Evolutionary conservation across 306 rosid species (phyloP), one percentile per base, ranked within the genome.

Genomic region (Pyrus communis): DNA sequence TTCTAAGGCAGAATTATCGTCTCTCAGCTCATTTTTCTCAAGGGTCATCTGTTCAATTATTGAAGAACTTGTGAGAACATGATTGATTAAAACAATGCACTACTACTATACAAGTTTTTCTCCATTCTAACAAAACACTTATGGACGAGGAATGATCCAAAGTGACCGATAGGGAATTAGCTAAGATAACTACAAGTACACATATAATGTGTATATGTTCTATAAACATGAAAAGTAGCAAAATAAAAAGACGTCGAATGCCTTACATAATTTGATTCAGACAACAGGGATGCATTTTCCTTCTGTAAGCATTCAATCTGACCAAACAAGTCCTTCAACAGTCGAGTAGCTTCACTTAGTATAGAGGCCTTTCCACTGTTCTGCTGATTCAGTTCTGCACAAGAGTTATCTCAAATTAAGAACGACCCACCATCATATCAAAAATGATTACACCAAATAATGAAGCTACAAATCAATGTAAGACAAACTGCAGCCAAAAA

Each of bases 211-310:
- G 12, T 49, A 7, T 17, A 67, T 23, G 10, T 69, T 61, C 11
- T 43, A 17, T n/a, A 11, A 1, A 60, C 8, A 63, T n/a, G 12
- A 31, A 12, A 43, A 57, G 64, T 35, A 21, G 30, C 51, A 43
- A 64, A 55, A 67, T 31, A 27, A 78, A 23, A 46, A 46, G 54
- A 23, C 73, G 68, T 21, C 14, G 11, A 38, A 30, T 54, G 57
- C 40, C 96, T 90, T 85, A 95, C 99, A 64, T 95, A 91, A 49
- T 65, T 76, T 33, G 96, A 89, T 86, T 91, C 98, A 21, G 92
- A 89, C 84, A 91, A 62, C 45, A 91, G 80, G 43, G 93, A 65
- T 15, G 70, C 80, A 3, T 91, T 82, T 86, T 90, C 93, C 80
- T 87, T 88, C 80, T 81, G 84, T 70, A 93, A 93, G 68, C 81